A percentile compares a stretch with the other conserved stretches of the same genome.
These are phyloP conservation scores for Cystobasidium onofrii DNA, from an alignment of 768 basidiomycete genomes.

Conservation along the genomic window DNA sequence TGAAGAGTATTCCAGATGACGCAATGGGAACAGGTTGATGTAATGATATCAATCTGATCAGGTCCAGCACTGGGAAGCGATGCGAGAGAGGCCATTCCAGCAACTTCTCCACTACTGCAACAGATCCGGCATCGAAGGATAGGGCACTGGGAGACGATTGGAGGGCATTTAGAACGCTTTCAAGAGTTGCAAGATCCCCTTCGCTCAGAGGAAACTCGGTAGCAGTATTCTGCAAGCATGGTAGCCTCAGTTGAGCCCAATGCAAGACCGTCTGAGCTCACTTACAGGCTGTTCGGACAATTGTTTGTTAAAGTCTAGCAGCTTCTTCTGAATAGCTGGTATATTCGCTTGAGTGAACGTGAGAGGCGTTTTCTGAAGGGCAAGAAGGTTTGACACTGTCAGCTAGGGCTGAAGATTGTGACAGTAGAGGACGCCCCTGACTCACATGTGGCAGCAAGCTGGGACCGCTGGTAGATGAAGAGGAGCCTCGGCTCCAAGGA, in stretches of 20 bases:
- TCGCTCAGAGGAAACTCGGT: constrained; percentile 33
- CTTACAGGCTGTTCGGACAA: constrained; percentile 64
- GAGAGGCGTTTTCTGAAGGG: constrained; percentile 49
- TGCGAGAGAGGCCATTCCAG: constrained; percentile 34
- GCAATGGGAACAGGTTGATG: constrained; percentile 56
- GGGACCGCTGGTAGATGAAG: background rate
- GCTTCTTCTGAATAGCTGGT: constrained; percentile 68
- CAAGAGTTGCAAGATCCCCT: constrained; percentile 42
- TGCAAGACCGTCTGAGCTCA: background rate
- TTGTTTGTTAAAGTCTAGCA: constrained; percentile 53
- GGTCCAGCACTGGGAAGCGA: constrained; percentile 64
- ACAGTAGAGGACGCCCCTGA: background rate
- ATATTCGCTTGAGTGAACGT: constrained; percentile 81
- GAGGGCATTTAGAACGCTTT: constrained; percentile 34
- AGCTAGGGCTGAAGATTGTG: background rate
- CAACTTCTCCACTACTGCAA: constrained; percentile 21
- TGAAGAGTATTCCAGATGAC: constrained; percentile 54
- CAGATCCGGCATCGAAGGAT: constrained; percentile 29
- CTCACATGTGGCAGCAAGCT: background rate
- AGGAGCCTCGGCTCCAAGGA: constrained; percentile 25
- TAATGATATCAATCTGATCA: constrained; percentile 65
- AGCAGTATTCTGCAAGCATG: constrained; percentile 8
- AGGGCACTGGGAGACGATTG: constrained; percentile 35
- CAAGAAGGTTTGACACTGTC: background rate
- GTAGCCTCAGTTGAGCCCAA: background rate